Conservation (phyloP, 139 green algal genomes). For the Mesotaenium endlicherianum region DNA sequence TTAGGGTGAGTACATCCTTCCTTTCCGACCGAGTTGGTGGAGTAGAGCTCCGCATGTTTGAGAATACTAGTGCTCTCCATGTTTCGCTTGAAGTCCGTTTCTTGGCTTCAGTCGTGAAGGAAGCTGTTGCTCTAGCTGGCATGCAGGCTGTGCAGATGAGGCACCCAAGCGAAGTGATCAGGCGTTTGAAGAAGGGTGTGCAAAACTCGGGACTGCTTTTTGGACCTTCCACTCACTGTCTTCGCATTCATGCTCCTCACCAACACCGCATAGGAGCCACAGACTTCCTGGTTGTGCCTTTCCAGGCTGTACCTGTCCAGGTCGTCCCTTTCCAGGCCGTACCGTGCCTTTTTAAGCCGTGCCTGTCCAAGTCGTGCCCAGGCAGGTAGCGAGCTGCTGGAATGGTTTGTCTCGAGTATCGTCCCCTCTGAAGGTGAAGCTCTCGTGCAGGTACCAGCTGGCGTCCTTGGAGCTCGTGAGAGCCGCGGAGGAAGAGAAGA, state of each 20-base stretch:
- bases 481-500: slow-evolving; percentile 9
- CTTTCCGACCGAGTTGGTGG: neutral
- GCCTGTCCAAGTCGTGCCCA: neutral
- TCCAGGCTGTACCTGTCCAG: neutral
- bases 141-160: too few species aligned
- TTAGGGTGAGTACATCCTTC: slow-evolving; percentile 63
- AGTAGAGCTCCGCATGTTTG: neutral
- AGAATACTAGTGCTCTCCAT: neutral
- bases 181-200: too few species aligned
- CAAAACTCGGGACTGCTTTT: too few species aligned
- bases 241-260: too few species aligned
- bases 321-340: neutral
- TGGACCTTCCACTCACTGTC: too few species aligned
- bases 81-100: neutral
- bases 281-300: neutral
- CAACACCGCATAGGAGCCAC: neutral
- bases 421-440: neutral
- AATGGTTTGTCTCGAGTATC: neutral
- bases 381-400: neutral
- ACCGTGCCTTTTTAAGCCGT: neutral
- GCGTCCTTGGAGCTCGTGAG: slow-evolving; percentile 47
- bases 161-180: too few species aligned
- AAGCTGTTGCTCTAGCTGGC: too few species aligned
- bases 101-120: too few species aligned
- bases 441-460: slow-evolving; percentile 27